Evolutionary conservation across 345 rosid species (phyloP).

Genomic region (Populus deltoides): DNA sequence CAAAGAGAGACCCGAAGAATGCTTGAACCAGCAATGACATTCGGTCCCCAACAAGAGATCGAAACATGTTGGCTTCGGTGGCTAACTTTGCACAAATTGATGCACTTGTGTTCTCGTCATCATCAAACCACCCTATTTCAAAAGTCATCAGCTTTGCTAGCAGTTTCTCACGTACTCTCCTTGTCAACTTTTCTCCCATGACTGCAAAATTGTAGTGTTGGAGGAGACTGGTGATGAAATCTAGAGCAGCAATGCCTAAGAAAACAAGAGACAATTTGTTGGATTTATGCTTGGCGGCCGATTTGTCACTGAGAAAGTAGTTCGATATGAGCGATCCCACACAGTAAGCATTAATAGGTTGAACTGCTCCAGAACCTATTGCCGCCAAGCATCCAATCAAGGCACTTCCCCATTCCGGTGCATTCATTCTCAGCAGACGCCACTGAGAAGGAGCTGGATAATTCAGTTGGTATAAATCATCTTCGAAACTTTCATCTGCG

Average conservation of each 20-base stretch:
- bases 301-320: conserved; percentile 41
- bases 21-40: conserved; percentile 62
- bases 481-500: conserved; percentile 33
- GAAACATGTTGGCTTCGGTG: conserved; percentile 55
- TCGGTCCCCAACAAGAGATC: conserved; percentile 61
- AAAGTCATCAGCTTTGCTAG: conserved; percentile 57
- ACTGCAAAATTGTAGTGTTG: conserved; percentile 62
- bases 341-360: conserved; percentile 64
- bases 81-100: conserved; percentile 62
- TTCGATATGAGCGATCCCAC: conserved; percentile 57
- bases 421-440: conserved; percentile 59
- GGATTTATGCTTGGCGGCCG: conserved; percentile 42
- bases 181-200: conserved; percentile 69
- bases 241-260: conserved; percentile 52
- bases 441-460: conserved; percentile 54
- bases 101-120: conserved; percentile 67
- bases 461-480: conserved; percentile 15
- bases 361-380: conserved; percentile 59
- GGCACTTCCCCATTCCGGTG: conserved; percentile 47
- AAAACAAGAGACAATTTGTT: conserved; percentile 46
- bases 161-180: conserved; percentile 53
- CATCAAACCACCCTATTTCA: conserved; percentile 67
- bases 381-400: conserved; percentile 61
- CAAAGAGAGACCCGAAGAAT: conserved; percentile 49
- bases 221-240: conserved; percentile 45